Evolutionary conservation across 2,329 filamentous ascomycete species (phyloP).

Genomic region (Eutypella sp.): DNA sequence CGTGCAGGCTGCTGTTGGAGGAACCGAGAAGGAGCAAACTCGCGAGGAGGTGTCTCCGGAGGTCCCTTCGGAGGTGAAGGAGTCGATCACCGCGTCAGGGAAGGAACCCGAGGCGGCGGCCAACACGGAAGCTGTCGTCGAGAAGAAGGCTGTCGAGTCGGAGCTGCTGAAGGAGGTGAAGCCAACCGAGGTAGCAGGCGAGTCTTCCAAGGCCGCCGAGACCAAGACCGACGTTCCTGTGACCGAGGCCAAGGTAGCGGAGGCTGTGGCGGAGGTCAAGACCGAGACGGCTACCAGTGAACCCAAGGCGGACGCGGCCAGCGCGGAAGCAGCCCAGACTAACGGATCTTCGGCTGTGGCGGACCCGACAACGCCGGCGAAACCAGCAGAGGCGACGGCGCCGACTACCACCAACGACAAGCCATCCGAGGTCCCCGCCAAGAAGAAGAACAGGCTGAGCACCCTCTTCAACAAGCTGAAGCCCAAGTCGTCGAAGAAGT

Average conservation of each 20-base stretch:
- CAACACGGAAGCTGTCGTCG: conserved; percentile 62
- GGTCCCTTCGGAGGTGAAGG: conserved; percentile 52
- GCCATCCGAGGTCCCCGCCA: conserved; percentile 27
- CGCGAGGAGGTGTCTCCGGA: conserved; percentile 42
- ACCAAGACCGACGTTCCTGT: not conserved
- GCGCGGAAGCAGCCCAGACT: conserved; percentile 12
- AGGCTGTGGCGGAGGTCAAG: conserved; percentile 7
- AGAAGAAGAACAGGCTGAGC: conserved; percentile 60
- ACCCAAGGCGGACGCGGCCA: conserved; percentile 1
- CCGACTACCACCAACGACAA: conserved; percentile 20
- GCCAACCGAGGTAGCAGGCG: conserved; percentile 30
- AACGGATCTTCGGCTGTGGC: conserved; percentile 14
- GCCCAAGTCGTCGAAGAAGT: conserved; percentile 36
- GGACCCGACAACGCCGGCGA: conserved; percentile 17
- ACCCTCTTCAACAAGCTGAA: conserved; percentile 56
- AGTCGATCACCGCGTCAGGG: conserved; percentile 54
- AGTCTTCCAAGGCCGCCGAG: conserved; percentile 12
- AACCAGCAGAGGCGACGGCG: conserved; percentile 12
- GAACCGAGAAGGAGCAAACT: conserved; percentile 36
- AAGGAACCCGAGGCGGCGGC: conserved; percentile 66
- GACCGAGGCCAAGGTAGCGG: not conserved
- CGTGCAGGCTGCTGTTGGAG: conserved; percentile 43
- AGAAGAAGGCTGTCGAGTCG: conserved; percentile 70
- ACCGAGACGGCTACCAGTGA: conserved; percentile 11
- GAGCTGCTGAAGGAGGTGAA: conserved; percentile 66